Evolutionary conservation across 2,329 filamentous ascomycete species (phyloP), one percentile per base, ranked within the genome.

Genomic region (Colletotrichum agaves): DNA sequence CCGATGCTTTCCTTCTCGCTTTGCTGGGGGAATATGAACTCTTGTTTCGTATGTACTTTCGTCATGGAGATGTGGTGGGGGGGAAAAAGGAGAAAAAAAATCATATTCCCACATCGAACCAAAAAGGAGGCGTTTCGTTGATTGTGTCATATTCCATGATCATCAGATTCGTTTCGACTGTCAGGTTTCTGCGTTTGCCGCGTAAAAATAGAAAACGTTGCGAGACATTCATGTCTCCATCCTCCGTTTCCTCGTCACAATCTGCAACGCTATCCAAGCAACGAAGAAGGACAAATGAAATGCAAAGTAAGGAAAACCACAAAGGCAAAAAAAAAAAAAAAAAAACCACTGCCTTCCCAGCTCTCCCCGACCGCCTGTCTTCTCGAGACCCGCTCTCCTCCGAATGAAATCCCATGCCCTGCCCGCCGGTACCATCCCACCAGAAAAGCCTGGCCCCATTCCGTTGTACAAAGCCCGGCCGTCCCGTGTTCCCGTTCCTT

Each of bases 361-460:
- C 27, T 7, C n/a, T n/a, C n/a, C n/a, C n/a, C n/a, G n/a, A n/a
- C 41, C n/a, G 41, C 41, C 27, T n/a, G 27, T 52, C 47, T 52
- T 27, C 56, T 69, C 27, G 68, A 70, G 64, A 69, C 68, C 68
- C 64, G 65, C 64, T 70, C 63, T 67, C 67, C 63, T 55, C 53
- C 49, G 15, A 37, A 37, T 37, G 35, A 37, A 12, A 33, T 53
- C 41, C 49, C 66, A 23, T 41, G 35, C 31, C 21, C 31, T n/a
- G 21, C 27, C 43, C 37, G 7, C 21, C 27, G 15, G 27, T 35
- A 44, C 17, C 11, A 15, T 19, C 31, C 49, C 50, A 57, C 23
- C 27, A 8, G 27, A 33, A 46, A 47, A 49, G n/a, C 44, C 44
- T 17, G 6, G 13, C 35, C 15, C 35, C 35, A 15, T 37, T 5